Conservation (phyloP, 164 flowering plant genomes). For the Stephania japonica region DNA sequence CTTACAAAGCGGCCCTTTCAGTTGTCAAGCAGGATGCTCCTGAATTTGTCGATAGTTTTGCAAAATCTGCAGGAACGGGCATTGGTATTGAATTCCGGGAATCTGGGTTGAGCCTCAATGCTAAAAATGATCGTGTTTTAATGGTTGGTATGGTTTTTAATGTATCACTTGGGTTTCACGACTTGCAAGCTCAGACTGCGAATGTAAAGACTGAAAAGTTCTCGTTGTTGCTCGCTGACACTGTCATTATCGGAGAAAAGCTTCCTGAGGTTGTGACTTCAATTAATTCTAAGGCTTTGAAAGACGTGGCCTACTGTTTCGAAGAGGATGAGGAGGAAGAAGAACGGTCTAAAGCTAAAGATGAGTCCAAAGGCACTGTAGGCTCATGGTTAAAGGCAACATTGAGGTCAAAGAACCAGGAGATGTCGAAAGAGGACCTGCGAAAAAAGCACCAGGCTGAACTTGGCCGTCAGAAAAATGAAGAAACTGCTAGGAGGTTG, state of each 20-base stretch:
- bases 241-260: slow-evolving; percentile 45
- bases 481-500: slow-evolving; percentile 75
- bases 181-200: slow-evolving; percentile 37
- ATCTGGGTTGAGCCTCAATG: slow-evolving; percentile 59
- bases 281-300: slow-evolving; percentile 49
- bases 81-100: slow-evolving; percentile 83
- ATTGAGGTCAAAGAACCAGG: slow-evolving; percentile 64
- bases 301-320: slow-evolving; percentile 73
- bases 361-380: slow-evolving; percentile 24
- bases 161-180: slow-evolving; percentile 74
- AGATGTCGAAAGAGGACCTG: slow-evolving; percentile 65
- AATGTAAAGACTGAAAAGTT: slow-evolving; percentile 48
- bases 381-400: slow-evolving; percentile 42
- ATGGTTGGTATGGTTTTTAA: slow-evolving; percentile 75
- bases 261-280: slow-evolving; percentile 45
- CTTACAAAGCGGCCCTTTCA: slow-evolving; percentile 52
- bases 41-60: slow-evolving; percentile 44
- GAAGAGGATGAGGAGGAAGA: slow-evolving; percentile 65
- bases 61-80: slow-evolving; percentile 75
- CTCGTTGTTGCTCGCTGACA: slow-evolving; percentile 63
- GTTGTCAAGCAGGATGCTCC: slow-evolving; percentile 68
- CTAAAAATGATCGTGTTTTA: slow-evolving; percentile 54
- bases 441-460: slow-evolving; percentile 84
- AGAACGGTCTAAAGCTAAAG: slow-evolving; percentile 33
- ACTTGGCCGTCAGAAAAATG: slow-evolving; percentile 78